A percentile compares a stretch with the other conserved stretches of the same genome.
These are phyloP conservation scores for Ramaria sp. DNA, from an alignment of 768 basidiomycete genomes.

Conservation along the genomic window DNA sequence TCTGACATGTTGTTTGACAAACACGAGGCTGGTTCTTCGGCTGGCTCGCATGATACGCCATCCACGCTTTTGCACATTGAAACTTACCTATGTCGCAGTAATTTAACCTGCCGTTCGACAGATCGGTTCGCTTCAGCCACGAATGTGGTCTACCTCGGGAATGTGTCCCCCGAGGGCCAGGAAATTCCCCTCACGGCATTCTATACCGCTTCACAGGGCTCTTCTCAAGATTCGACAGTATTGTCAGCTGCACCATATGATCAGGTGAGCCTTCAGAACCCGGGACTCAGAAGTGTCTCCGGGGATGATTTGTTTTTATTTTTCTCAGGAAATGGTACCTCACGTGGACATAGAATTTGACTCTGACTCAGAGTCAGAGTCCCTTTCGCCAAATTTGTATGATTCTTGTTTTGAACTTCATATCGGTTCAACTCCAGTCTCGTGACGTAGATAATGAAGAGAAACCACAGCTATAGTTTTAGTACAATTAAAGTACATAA, in stretches of 20 bases:
- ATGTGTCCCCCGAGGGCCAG: not conserved
- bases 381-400: not conserved
- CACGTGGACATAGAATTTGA: constrained; percentile 6
- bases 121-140: not conserved
- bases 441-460: no score
- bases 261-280: constrained; percentile 4
- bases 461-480: no score
- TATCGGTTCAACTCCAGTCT: no score
- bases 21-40: not conserved
- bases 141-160: not conserved
- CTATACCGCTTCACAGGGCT: not conserved
- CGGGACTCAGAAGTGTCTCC: not conserved
- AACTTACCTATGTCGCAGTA: not conserved
- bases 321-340: not conserved
- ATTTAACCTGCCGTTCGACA: not conserved
- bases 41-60: not conserved
- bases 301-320: not conserved
- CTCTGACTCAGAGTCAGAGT: not conserved
- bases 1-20: not conserved
- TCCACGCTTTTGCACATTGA: not conserved
- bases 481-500: no score
- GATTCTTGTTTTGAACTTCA: no score
- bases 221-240: not conserved
- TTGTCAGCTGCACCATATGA: not conserved
- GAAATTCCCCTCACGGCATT: not conserved